A percentile compares a stretch with the other conserved stretches of the same genome.
These are phyloP conservation scores for Oldenlandia corymbosa DNA, from an alignment of 257 asterid species.

Conservation along the genomic window DNA sequence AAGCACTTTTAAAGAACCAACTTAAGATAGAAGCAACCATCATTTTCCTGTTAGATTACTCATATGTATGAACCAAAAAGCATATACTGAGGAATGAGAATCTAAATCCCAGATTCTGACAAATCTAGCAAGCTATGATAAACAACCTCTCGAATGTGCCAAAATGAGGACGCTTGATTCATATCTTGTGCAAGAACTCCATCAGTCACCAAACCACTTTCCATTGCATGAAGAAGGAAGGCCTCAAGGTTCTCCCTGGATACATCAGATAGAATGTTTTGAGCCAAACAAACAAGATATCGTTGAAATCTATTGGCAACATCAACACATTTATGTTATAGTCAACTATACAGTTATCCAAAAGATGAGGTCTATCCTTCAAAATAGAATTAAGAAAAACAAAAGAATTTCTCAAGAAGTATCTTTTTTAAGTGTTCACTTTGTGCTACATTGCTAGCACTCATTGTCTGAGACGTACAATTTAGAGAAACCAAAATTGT, in stretches of 20 bases:
- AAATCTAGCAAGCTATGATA: slow-evolving; percentile 13
- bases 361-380: slow-evolving; percentile 2
- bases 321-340: neutral
- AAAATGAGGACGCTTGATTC: slow-evolving; percentile 88
- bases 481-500: slow-evolving; percentile 1
- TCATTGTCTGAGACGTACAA: neutral
- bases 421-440: neutral
- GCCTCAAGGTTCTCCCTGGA: slow-evolving; percentile 91
- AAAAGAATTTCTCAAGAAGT: neutral
- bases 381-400: neutral
- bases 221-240: slow-evolving; percentile 72
- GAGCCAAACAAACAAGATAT: slow-evolving; percentile 13
- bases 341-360: neutral
- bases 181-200: slow-evolving; percentile 97
- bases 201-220: slow-evolving; percentile 75
- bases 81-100: neutral
- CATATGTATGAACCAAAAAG: neutral
- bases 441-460: neutral
- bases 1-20: neutral
- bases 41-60: no score
- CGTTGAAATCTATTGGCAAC: neutral
- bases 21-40: neutral
- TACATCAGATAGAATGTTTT: slow-evolving; percentile 15
- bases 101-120: neutral
- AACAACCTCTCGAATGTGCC: slow-evolving; percentile 93